Evolutionary conservation across 2,329 filamentous ascomycete genomes (phyloP), one percentile per base, ranked within the genome.

Genomic region (Alternaria gansuensis): DNA sequence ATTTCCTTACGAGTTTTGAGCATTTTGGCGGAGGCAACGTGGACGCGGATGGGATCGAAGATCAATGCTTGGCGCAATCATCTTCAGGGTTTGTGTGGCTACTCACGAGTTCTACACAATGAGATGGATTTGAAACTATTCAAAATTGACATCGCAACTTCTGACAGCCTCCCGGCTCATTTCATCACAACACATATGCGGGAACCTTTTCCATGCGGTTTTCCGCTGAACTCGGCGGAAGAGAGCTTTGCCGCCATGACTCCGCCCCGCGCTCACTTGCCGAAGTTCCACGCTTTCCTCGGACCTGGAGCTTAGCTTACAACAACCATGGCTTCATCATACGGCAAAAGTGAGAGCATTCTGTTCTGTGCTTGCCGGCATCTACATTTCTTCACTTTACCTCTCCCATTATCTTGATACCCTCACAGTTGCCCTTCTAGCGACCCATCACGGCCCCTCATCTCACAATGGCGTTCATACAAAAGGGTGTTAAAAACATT

Each of bases 401-500:
- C 26, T 59, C 28, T 51, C 21, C 6, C 34, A 28, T 39, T 40
- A 14, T 40, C 51, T 37, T 62, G 41, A 65, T 44, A 45, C 54
- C 50, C 57, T 33, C 39, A 24, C 11, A 17, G 21, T 34, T 40
- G 40, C 44, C 50, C 46, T 31, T 64, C 21, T 57, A 68, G 63
- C 64, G 60, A 64, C 62, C 49, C 54, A 61, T 51, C 46, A 31
- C 33, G 43, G 49, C n/a, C 17, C 33, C 39, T 55, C n/a, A 10
- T 55, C 26, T 36, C 44, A 64, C 49, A 65, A 82, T 82, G 80
- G 74, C 79, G 63, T 78, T 81, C 71, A 63, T 82, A 10, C 80
- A 80, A 59, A 86, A 85, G 73, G 92, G 92, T 72, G 82, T 94
- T 63, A 87, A 88, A 67, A 85, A 89, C 72, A 87, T 97, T 68